Evolutionary conservation across 1,284 basidiomycete genomes (phyloP).

Genomic region (Sporisorium iseilematis-ciliati): DNA sequence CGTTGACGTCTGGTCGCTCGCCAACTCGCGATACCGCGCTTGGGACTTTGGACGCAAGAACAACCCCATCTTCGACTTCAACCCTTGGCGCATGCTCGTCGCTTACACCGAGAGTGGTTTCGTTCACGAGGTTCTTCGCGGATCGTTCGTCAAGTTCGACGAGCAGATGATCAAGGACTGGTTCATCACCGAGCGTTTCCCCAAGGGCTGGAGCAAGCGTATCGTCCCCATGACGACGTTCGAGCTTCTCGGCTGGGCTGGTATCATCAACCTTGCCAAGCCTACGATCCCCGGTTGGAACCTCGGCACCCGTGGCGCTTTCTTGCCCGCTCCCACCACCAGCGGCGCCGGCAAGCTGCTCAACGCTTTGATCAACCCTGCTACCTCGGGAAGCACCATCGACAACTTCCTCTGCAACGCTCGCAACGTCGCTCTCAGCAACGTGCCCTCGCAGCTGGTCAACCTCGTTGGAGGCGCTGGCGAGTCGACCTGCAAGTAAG

Average conservation of each 20-base stretch:
- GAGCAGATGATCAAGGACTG: constrained; percentile 36
- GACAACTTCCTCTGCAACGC: constrained; percentile 24
- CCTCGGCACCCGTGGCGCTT: constrained; percentile 21
- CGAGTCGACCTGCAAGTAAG: too few relatives aligned
- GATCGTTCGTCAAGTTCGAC: constrained; percentile 35
- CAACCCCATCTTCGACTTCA: constrained; percentile 43
- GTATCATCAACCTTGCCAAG: constrained; percentile 18
- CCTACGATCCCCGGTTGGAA: constrained; percentile 40
- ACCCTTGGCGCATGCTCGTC: constrained; percentile 45
- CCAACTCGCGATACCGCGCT: constrained; percentile 40
- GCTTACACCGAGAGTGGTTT: constrained; percentile 44
- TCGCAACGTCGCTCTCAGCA: constrained; percentile 23
- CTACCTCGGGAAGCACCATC: constrained; percentile 20
- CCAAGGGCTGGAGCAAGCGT: constrained; percentile 33
- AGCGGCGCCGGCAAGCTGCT: constrained; percentile 24
- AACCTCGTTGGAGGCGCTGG: constrained; percentile 24
- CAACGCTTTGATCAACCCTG: constrained; percentile 24
- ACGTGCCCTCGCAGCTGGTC: constrained; percentile 25
- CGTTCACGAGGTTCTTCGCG: constrained; percentile 36
- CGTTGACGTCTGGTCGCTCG: constrained; percentile 24
- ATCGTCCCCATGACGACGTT: constrained; percentile 29
- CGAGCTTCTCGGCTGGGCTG: constrained; percentile 41
- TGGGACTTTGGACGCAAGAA: constrained; percentile 14
- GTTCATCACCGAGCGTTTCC: constrained; percentile 37
- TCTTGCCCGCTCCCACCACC: constrained; percentile 28